Evolutionary conservation across 257 asterid species (phyloP).

Genomic region (Rubia yunnanensis): DNA sequence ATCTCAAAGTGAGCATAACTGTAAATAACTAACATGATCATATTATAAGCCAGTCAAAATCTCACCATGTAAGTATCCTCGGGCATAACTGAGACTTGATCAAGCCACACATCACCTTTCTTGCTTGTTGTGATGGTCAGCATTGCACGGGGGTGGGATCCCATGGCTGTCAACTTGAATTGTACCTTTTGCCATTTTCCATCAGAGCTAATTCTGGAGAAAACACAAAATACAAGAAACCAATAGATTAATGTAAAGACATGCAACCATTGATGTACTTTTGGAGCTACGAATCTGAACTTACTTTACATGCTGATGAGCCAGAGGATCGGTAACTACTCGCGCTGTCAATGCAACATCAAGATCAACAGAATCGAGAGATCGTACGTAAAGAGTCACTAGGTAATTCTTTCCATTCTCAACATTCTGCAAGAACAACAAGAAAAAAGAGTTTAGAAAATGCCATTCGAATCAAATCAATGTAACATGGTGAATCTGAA

Average conservation of each 20-base stretch:
- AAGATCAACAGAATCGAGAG: slow-evolving; percentile 41
- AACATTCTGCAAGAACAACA: slow-evolving; percentile 60
- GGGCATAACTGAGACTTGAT: slow-evolving; percentile 96
- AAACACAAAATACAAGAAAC: slow-evolving; percentile 19
- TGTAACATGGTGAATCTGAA: background rate
- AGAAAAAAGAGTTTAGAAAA: background rate
- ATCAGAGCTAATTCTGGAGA: slow-evolving; percentile 40
- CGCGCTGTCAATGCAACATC: slow-evolving; percentile 58
- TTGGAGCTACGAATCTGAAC: slow-evolving; percentile 12
- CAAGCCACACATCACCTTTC: slow-evolving; percentile 83
- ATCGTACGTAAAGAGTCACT: slow-evolving; percentile 64
- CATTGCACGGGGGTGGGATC: slow-evolving; percentile 55
- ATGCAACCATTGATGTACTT: slow-evolving; percentile 9
- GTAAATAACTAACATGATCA: background rate
- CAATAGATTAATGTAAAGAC: no score
- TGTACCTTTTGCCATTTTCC: slow-evolving; percentile 71
- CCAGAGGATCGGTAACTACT: slow-evolving; percentile 41
- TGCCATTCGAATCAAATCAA: background rate
- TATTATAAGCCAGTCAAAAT: background rate
- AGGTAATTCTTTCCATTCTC: slow-evolving; percentile 78
- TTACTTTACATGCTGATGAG: slow-evolving; percentile 51
- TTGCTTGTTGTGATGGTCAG: slow-evolving; percentile 58
- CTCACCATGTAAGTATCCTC: slow-evolving; percentile 72
- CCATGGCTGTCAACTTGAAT: slow-evolving; percentile 47
- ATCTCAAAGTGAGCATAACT: no score